Evolutionary conservation across 192 early-diverging fungal genomes (phyloP).

Genomic region (Entomortierella beljakovae): DNA sequence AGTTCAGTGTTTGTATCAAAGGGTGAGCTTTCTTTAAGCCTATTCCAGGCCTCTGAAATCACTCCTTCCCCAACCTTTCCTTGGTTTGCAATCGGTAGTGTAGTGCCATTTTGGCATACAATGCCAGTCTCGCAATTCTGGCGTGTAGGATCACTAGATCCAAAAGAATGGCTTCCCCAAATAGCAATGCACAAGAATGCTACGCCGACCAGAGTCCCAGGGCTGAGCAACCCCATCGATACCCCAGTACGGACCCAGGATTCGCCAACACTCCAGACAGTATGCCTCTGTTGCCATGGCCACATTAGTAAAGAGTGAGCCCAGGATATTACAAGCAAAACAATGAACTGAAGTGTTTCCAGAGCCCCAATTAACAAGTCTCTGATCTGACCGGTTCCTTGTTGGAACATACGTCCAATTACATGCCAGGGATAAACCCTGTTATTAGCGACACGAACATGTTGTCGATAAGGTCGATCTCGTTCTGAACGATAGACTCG

Average conservation of each 20-base stretch:
- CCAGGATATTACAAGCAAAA: neutral
- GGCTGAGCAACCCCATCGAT: slow-evolving; percentile 18
- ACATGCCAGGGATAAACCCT: slow-evolving; percentile 46
- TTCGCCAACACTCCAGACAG: neutral
- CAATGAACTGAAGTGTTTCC: neutral
- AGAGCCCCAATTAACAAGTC: neutral
- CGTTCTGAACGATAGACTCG: neutral
- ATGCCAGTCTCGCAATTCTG: neutral
- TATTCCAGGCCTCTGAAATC: slow-evolving; percentile 15
- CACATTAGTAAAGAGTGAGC: neutral
- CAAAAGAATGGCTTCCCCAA: slow-evolving; percentile 7
- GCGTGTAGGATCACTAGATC: neutral
- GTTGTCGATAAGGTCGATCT: neutral
- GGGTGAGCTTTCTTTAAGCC: neutral
- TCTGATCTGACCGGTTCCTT: neutral
- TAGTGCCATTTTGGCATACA: slow-evolving; percentile 6
- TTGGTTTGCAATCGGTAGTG: neutral
- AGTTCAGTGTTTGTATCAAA: neutral
- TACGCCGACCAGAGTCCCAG: slow-evolving; percentile 31
- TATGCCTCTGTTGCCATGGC: slow-evolving; percentile 30
- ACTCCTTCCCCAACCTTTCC: neutral
- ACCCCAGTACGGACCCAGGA: slow-evolving; percentile 15
- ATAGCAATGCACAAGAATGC: slow-evolving; percentile 7
- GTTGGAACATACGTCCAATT: neutral
- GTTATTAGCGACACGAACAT: neutral